Base-by-base conservation (phyloP, 345 rosid genomes). In the Dipteronia dyeriana region DNA sequence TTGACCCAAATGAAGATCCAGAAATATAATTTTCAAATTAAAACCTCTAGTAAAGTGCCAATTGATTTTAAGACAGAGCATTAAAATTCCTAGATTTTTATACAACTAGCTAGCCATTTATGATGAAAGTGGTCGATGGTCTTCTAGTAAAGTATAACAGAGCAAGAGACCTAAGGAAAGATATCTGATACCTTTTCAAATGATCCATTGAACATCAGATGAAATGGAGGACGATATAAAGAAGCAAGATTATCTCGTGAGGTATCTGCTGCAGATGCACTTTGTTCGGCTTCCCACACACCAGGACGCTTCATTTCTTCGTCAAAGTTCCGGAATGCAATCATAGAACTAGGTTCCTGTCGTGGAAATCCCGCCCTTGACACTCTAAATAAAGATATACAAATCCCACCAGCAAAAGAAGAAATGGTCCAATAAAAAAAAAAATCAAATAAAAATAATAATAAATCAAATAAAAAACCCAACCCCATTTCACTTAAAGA, bases 211-310 rank as follows among this genome's bases (percentile, higher is more conserved):
- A 83, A 88, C 97, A 97, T 92, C 72, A 97, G 77, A 82, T 88
- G 91, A 74, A 90, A 90, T 43, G 99, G 99, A 80, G 98, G 98
- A 13, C 98, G 94, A 66, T 94, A 97, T 64, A 97, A 85, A 19
- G 98, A 87, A 75, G 99, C 98, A 80, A 97, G 91, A 87, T 92
- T 92, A 81, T 93, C 96, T n/a, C 93, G 92, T 75, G 93, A 79
- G 66, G 79, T 81, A 68, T 89, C 94, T 13, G 87, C 77, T 2
- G 87, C 75, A 60, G 94, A 88, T 74, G 97, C 75, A 29, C 92
- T 88, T 77, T 83, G 85, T 23, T 87, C 91, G 20, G 90, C 80
- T 84, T 90, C 97, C 95, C 99, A 93, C 39, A 94, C 89, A 59
- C 91, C 97, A 22, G 97, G 93, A 82, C 78, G 90, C 78, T 84